Evolutionary conservation across 805 yeast species (phyloP), one percentile per base, ranked within the genome.

Genomic region (Maudiozyma pseudohumilis): DNA sequence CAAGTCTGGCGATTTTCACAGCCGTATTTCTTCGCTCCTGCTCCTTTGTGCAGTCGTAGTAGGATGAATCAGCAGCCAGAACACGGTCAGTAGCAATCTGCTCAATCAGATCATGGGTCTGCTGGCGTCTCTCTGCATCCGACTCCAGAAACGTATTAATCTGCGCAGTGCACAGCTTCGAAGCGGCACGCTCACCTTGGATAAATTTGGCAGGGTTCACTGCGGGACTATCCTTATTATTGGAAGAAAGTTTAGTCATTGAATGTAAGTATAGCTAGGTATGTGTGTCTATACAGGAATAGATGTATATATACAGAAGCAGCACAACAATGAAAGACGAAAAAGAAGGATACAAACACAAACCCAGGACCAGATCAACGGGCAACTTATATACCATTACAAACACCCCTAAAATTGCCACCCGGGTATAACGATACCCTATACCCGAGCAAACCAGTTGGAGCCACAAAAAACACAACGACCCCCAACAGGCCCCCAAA

Each of bases 81-180:
- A 80, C 59, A 1, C 87, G 87, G 55, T 81, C 89, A 46, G 77
- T 67, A 50, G 75, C 77, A 50, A 80, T 62, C 51, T 79, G 77
- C 44, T 70, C 75, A 52, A 72, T 61, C 47, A 78, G 55, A 13
- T 53, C 47, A 43, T 70, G 70, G n/a, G 75, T 69, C 39, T 63
- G 56, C 9, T 59, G 59, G 6, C 78, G 68, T 30, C 64, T 64
- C 26, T 66, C 64, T 18, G 64, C 59, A 10, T 65, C 56, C 3
- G 75, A 70, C 49, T 77, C 84, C 40, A 77, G 50, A 52, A 77
- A 77, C 25, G 66, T 63, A 55, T 75, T 75, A 66, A 77, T 58
- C 45, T 63, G 60, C 45, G 69, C 65, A 21, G 64, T 47, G 36
- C 66, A 60, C 40, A 77, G 63, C 24, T 58, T 52, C 18, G 71